Base-by-base conservation (phyloP, 179 eudicot species). In the Beta lomatogona region DNA sequence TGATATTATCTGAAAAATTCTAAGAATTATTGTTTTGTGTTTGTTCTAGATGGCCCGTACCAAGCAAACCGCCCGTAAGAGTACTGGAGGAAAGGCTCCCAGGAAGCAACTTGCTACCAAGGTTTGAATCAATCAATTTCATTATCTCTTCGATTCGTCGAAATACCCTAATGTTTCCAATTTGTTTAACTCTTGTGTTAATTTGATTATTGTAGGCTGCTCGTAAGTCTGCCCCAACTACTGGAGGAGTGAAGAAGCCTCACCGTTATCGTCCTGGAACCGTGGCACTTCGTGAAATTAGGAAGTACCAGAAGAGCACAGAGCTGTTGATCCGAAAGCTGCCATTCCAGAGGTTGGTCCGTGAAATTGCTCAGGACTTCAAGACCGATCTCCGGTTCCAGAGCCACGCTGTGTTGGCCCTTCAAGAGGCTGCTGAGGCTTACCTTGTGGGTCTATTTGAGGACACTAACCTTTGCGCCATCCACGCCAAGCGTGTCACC, bases 281-380 rank as follows among this genome's bases (percentile, higher is more conserved):
- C 9, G 96, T 92, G 73, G 94, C 97, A 21, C 94, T 92, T 46
- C 97, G 96, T 91, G 98, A 95, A 79, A 95, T 95, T 80, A 94
- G 98, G n/a, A 95, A 95, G 94, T 92, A 94, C 90, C 97, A 94
- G 88, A 94, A 94, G 93, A 93, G 98, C 71, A 94, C 98, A 1
- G 98, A 94, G 86, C 93, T 94, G 63, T 83, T 94, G 86, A 94
- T 93, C 87, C 91, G 98, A 92, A 94, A 94, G 85, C 88, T 93
- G 31, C 98, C 97, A 3, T 94, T 94, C 95, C 98, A 94, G 91
- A 94, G 98, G 97, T 92, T 94, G 63, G 98, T 94, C 4, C 97
- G 98, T 89, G 98, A 94, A 81, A 94, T 94, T 80, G 98, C 97
- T 0, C 97, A 94, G 89, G 98, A 94, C 83, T 94, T 93, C 87